Percentiles rank a stretch among this genome's conserved stretches.
Conservation (phyloP, 495 filamentous ascomycete species). For the Annulohypoxylon maeteangense region DNA sequence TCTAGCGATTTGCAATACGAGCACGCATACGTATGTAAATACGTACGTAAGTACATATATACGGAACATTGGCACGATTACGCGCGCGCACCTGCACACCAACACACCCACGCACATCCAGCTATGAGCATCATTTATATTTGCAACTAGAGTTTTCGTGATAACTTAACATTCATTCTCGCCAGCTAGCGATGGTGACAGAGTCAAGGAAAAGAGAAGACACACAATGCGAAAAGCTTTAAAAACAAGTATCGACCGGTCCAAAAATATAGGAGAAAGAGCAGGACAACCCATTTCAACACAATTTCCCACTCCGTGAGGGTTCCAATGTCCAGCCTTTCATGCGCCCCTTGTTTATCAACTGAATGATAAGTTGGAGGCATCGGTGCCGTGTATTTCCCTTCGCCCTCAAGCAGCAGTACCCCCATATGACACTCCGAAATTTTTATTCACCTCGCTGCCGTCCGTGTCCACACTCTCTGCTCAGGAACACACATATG, state of each 20-base stretch:
- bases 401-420: constrained; percentile 24
- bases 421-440: constrained; percentile 27
- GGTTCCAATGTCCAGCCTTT: constrained; percentile 27
- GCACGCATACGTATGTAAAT: background rate
- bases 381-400: constrained; percentile 28
- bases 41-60: background rate
- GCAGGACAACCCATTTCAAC: constrained; percentile 37
- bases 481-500: constrained; percentile 28
- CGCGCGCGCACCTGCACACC: background rate
- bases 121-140: constrained; percentile 42
- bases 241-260: constrained; percentile 37
- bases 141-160: constrained; percentile 40
- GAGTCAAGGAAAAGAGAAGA: constrained; percentile 37
- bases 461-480: constrained; percentile 12
- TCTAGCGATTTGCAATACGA: background rate
- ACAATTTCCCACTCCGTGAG: constrained; percentile 37
- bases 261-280: constrained; percentile 40
- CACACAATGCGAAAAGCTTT: constrained; percentile 42
- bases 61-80: background rate
- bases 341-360: constrained; percentile 32
- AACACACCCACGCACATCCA: background rate
- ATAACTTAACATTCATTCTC: constrained; percentile 42
- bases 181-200: constrained; percentile 41
- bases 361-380: constrained; percentile 20
- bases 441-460: constrained; percentile 35